phyloP scores from a whole-genome alignment of 2,329 filamentous ascomycete species.

The Rhexocercosporidium sp. region DNA sequence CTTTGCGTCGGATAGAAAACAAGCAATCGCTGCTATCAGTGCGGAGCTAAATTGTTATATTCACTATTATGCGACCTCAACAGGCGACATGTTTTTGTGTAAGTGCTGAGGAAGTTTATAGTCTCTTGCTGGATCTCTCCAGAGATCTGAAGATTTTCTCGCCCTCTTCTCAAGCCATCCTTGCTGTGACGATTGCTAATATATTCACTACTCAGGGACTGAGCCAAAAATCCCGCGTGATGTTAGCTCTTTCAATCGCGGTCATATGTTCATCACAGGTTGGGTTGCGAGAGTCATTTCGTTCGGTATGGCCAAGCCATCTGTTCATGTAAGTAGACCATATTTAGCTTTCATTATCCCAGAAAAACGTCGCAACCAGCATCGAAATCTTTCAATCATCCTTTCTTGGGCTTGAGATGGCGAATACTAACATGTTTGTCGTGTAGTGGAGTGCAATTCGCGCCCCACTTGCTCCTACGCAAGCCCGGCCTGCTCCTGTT shows the following conservation, averaged over 20 bases:
- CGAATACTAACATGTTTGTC: neutral
- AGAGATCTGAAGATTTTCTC: neutral
- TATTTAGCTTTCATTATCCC: neutral
- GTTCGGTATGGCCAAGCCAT: slow-evolving; percentile 18
- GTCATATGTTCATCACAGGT: slow-evolving; percentile 15
- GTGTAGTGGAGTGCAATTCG: slow-evolving; percentile 3
- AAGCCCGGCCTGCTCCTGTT: neutral
- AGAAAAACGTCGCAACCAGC: neutral
- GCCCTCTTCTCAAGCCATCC: neutral
- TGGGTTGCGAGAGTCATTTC: slow-evolving; percentile 11
- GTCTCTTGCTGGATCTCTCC: neutral
- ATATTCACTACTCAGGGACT: neutral
- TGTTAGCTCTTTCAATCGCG: neutral
- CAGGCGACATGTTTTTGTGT: slow-evolving; percentile 21
- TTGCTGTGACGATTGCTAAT: neutral
- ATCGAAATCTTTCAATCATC: neutral
- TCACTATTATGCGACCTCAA: neutral
- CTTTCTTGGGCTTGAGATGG: no score
- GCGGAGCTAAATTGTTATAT: slow-evolving; percentile 14
- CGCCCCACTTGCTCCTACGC: neutral
- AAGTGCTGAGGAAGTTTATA: neutral
- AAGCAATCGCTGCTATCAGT: slow-evolving; percentile 7
- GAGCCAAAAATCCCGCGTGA: neutral
- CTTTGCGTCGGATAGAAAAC: neutral
- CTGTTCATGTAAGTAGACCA: neutral